phyloP scores from a whole-genome alignment of 345 rosid genomes.

The Eucalyptus fibrosa region DNA sequence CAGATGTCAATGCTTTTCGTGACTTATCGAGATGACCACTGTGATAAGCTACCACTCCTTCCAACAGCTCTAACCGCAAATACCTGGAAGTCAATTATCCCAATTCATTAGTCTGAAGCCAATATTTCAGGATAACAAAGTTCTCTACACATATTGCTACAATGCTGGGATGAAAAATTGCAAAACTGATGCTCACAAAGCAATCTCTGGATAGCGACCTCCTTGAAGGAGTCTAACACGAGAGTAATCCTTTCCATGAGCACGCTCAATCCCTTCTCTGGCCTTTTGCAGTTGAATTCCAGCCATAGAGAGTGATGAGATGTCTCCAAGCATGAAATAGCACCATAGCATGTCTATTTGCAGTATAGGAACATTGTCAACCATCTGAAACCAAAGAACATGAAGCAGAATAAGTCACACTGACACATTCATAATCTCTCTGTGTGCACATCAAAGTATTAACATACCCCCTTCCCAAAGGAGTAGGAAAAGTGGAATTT shows the following conservation, averaged over 20 bases:
- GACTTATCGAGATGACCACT: conserved; percentile 56
- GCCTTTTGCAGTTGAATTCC: conserved; percentile 72
- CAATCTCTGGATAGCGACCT: conserved; percentile 64
- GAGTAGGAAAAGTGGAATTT: background rate
- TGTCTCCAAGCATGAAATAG: conserved; percentile 77
- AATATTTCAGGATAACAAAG: background rate
- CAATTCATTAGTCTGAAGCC: background rate
- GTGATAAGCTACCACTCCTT: conserved; percentile 93
- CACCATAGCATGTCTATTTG: conserved; percentile 99
- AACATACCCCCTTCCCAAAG: background rate
- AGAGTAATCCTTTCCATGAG: conserved; percentile 82
- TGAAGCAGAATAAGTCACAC: background rate
- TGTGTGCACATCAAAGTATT: background rate
- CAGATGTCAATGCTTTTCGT: no score
- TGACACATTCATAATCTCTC: background rate
- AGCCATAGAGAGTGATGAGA: conserved; percentile 78
- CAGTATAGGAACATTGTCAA: conserved; percentile 81
- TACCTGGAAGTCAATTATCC: conserved; percentile 22
- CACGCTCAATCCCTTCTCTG: conserved; percentile 78
- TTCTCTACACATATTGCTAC: background rate
- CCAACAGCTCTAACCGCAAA: conserved; percentile 77
- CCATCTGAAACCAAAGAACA: conserved; percentile 14
- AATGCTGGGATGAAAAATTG: background rate
- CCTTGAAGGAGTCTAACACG: conserved; percentile 80
- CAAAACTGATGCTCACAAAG: conserved; percentile 40